phyloP scores from a whole-genome alignment of 441 rosid species.

The Arabidopsis lyrata region DNA sequence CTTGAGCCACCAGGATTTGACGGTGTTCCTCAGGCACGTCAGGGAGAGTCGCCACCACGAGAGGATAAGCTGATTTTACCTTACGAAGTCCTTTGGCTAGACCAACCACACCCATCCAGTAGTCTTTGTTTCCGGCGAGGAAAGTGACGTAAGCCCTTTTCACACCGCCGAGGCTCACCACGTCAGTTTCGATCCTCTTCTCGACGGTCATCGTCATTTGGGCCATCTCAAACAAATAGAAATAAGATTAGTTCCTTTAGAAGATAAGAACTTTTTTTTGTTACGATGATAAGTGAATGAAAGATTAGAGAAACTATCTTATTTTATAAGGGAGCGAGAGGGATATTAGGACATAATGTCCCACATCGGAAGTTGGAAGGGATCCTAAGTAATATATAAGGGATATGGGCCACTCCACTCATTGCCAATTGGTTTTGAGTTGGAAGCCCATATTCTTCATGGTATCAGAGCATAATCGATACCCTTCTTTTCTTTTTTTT shows the following conservation, averaged over 20 bases:
- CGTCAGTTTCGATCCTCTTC: background rate
- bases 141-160: slow-evolving; percentile 71
- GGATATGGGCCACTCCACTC: too few species aligned
- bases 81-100: slow-evolving; percentile 82
- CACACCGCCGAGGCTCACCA: background rate
- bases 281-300: background rate
- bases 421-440: too few species aligned
- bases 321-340: slow-evolving; percentile 6
- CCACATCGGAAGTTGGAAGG: too few species aligned
- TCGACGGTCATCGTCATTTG: slow-evolving; percentile 1
- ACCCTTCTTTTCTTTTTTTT: too few species aligned
- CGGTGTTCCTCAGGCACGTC: slow-evolving; percentile 84
- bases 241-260: background rate
- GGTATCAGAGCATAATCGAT: too few species aligned
- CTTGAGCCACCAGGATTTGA: slow-evolving; percentile 62
- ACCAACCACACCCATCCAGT: slow-evolving; percentile 77
- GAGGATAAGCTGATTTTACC: slow-evolving; percentile 62
- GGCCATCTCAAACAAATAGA: slow-evolving; percentile 7
- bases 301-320: background rate
- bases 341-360: too few species aligned
- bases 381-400: too few species aligned
- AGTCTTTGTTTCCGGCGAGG: slow-evolving; percentile 77
- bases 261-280: background rate
- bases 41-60: slow-evolving; percentile 71
- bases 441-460: too few species aligned